Percentiles rank a stretch among this genome's conserved stretches.
These are phyloP conservation scores for Globisporangium echinulatum DNA, from an alignment of 352 stramenopile genomes.

Conservation along the genomic window DNA sequence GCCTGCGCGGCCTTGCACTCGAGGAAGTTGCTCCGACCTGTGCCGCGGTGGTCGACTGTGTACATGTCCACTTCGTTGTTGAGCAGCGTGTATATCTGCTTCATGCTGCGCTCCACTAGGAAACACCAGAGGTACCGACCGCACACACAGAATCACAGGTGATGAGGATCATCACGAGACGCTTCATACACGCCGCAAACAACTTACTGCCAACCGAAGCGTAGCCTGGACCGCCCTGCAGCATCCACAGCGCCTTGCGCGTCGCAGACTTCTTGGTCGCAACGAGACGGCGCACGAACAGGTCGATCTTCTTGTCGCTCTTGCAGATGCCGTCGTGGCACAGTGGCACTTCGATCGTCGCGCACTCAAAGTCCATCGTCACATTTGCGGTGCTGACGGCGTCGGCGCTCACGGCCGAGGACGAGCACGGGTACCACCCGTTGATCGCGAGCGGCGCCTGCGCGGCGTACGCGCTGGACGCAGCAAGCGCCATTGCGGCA, in stretches of 20 bases:
- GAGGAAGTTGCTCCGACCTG: constrained; percentile 8
- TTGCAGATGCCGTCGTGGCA: constrained; percentile 65
- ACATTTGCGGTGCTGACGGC: too few species aligned
- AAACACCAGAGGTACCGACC: background rate
- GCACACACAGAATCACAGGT: background rate
- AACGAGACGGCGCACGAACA: constrained; percentile 34
- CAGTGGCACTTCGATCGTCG: constrained; percentile 54
- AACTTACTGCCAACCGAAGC: constrained; percentile 14
- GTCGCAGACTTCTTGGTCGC: constrained; percentile 1
- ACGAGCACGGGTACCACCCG: constrained; percentile 10
- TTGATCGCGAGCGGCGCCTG: constrained; percentile 9
- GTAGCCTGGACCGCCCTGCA: constrained; percentile 17
- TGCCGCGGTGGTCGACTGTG: constrained; percentile 17
- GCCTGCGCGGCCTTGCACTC: constrained; percentile 9
- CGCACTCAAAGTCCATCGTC: constrained; percentile 30
- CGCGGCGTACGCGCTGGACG: too few species aligned
- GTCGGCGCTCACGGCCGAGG: background rate
- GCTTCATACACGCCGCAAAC: too few species aligned
- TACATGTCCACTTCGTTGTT: constrained; percentile 6
- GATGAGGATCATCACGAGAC: background rate
- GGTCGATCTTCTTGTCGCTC: constrained; percentile 41
- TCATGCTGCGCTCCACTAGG: constrained; percentile 13
- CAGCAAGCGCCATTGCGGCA: too few species aligned
- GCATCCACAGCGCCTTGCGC: constrained; percentile 17
- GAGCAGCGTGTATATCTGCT: constrained; percentile 1